A percentile compares a stretch with the other conserved stretches of the same genome.
phyloP scores from a whole-genome alignment of 2,329 filamentous ascomycete species.

The Sporothrix brasiliensis region DNA sequence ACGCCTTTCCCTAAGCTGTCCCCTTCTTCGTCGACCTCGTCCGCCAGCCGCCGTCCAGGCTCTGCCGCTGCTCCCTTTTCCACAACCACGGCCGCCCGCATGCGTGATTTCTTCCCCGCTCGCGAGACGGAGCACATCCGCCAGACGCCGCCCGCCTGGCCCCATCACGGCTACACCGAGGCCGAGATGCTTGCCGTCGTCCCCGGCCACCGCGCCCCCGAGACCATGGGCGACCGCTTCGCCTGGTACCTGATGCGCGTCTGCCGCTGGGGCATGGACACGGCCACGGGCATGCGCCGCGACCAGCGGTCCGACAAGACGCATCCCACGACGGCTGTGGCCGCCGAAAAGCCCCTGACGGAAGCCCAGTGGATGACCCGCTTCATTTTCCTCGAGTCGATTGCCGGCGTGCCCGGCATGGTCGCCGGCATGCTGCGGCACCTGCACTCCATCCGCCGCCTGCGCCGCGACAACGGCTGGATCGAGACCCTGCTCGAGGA shows the following conservation, averaged over 20 bases:
- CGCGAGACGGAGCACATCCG: conserved; percentile 65
- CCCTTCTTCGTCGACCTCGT: neutral
- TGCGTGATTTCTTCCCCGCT: conserved; percentile 65
- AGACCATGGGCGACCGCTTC: conserved; percentile 73
- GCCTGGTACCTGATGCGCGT: conserved; percentile 77
- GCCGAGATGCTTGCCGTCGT: conserved; percentile 75
- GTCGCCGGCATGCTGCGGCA: conserved; percentile 94
- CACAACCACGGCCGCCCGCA: conserved; percentile 50
- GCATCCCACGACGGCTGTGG: conserved; percentile 58
- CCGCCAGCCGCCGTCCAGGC: neutral
- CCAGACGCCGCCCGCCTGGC: conserved; percentile 67
- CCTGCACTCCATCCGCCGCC: conserved; percentile 76
- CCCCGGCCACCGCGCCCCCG: conserved; percentile 75
- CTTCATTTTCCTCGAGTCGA: conserved; percentile 91
- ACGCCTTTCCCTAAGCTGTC: neutral
- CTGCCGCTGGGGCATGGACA: conserved; percentile 78
- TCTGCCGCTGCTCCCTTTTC: conserved; percentile 49
- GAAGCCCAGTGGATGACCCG: conserved; percentile 87
- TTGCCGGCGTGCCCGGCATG: conserved; percentile 96
- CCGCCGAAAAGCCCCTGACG: conserved; percentile 65
- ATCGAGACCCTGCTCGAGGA: conserved; percentile 91
- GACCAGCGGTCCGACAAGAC: conserved; percentile 68
- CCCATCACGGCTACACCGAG: conserved; percentile 72
- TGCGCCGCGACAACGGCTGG: conserved; percentile 95
- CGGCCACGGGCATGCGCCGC: conserved; percentile 72